Base-by-base conservation (phyloP, 2,329 filamentous ascomycete species). In the Pestalotiopsis fici region DNA sequence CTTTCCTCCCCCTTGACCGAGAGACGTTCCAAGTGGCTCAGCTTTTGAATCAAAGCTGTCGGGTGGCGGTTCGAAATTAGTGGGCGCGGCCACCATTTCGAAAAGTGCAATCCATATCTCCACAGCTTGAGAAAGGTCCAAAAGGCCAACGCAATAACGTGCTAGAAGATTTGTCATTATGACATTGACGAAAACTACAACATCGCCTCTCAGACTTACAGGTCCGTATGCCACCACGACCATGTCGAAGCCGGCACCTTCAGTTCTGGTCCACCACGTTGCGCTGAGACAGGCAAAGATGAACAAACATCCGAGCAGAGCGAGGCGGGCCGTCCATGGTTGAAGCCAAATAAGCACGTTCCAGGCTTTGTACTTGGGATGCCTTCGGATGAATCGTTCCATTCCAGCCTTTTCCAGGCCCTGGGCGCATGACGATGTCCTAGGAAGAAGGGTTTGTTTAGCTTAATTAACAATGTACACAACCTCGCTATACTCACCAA, bases 281-380 rank as follows among this genome's bases (percentile, higher is more conserved):
- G 65, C 65, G 65, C 67, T 67, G n/a, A 55, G 25, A 15, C 66
- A 69, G 21, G 28, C 59, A 31, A 65, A 69, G 7, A 67, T 55
- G 47, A 67, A 23, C 13, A 67, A 15, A 25, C 67, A 68, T 7
- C 59, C 65, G 2, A 43, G 21, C 12, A 68, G 55, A 21, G 56
- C 67, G 3, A 67, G 11, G 11, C 61, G 31, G 2, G 67, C 67
- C 21, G 54, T 43, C 21, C 59, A 64, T 7, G 67, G 67, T 31
- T 68, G 67, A 18, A 64, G 27, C 65, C 65, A 66, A 15, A 63
- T 47, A 7, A 64, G 61, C 6, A 66, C 21, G 21, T 64, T 68
- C 25, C 55, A 55, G 15, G 65, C 65, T 54, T 66, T 66, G 47
- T 68, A 68, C 18, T 55, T 35, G 3, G 59, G 55, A 21, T 63